Percentiles rank a stretch among this genome's conserved stretches.
These are phyloP conservation scores for Pugionium cornutum DNA, from an alignment of 345 rosid genomes.

Conservation along the genomic window DNA sequence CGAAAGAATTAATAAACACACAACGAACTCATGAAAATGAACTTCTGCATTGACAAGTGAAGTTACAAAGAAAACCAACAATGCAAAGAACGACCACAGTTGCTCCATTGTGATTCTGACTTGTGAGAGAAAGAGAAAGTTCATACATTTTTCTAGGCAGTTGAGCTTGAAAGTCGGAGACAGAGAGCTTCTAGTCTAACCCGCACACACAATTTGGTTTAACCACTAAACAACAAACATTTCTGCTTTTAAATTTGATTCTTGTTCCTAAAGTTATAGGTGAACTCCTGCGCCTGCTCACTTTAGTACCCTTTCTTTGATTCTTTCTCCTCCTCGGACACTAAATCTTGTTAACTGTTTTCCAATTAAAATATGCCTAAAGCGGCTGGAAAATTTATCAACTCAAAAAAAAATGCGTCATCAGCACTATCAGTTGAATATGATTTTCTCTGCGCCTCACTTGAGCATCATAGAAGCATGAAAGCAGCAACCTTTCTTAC, in stretches of 20 bases:
- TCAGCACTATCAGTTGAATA: not conserved
- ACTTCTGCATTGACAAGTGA: constrained; percentile 52
- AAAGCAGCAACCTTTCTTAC: not conserved
- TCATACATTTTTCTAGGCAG: constrained; percentile 10
- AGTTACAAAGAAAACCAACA: constrained; percentile 42
- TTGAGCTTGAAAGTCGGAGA: not conserved
- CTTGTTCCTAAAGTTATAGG: constrained; percentile 28
- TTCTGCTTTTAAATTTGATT: constrained; percentile 11
- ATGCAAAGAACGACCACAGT: constrained; percentile 24
- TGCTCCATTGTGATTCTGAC: constrained; percentile 7
- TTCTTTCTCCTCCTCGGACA: constrained; percentile 37
- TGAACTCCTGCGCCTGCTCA: constrained; percentile 31
- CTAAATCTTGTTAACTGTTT: constrained; percentile 25
- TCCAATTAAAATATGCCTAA: not conserved
- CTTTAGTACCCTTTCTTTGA: constrained; percentile 20
- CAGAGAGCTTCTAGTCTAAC: constrained; percentile 33
- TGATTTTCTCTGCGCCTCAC: not conserved
- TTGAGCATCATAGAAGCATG: not conserved
- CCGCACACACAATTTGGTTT: constrained; percentile 34
- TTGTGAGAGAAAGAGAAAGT: constrained; percentile 8
- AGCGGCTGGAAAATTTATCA: not conserved
- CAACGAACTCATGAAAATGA: constrained; percentile 80
- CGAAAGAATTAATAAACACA: constrained; percentile 37
- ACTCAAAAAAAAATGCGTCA: constrained; percentile 22
- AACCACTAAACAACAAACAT: constrained; percentile 40